Evolutionary conservation across 2,329 filamentous ascomycete genomes (phyloP), one percentile per base, ranked within the genome.

Genomic region (Fusarium nodosum): DNA sequence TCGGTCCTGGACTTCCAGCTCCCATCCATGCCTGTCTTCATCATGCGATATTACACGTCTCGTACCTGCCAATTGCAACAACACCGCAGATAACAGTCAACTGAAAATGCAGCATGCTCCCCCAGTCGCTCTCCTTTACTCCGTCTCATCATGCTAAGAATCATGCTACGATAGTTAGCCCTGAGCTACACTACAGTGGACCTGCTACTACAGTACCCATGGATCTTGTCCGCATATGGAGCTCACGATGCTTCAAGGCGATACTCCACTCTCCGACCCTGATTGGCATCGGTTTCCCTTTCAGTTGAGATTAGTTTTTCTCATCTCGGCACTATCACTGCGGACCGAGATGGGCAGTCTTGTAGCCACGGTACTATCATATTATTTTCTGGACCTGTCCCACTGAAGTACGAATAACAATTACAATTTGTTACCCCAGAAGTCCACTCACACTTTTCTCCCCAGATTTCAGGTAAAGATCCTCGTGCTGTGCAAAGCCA

Each of bases 361-460:
- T 64, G 56, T 60, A 61, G 58, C 53, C 55, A 53, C 54, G 41
- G 52, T 50, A 28, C 44, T 44, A 42, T 28, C 47, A 39, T 30
- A 42, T 60, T 48, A 31, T 24, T 50, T 47, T 56, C 36, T 65
- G 61, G 60, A 54, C 39, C 36, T 61, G 55, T 72, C 56, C 62
- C 64, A 51, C 64, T 59, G 39, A 58, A 42, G 53, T 28, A 53
- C 50, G 36, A 50, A 51, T 50, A 30, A 50, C 47, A 55, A 46
- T 46, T 47, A 46, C 39, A 42, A 47, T 48, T 39, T 56, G 38
- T 68, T 74, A 74, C 70, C 72, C 72, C 72, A 70, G 55, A 57
- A 57, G 59, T 65, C 72, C 72, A 74, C 72, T 68, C 72, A 66
- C 72, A 71, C 70, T 66, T 62, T 70, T 71, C 58, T 60, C 68